A percentile compares a stretch with the other conserved stretches of the same genome.
Conservation (phyloP, 768 basidiomycete genomes). For the Melanogaster broomeanus region DNA sequence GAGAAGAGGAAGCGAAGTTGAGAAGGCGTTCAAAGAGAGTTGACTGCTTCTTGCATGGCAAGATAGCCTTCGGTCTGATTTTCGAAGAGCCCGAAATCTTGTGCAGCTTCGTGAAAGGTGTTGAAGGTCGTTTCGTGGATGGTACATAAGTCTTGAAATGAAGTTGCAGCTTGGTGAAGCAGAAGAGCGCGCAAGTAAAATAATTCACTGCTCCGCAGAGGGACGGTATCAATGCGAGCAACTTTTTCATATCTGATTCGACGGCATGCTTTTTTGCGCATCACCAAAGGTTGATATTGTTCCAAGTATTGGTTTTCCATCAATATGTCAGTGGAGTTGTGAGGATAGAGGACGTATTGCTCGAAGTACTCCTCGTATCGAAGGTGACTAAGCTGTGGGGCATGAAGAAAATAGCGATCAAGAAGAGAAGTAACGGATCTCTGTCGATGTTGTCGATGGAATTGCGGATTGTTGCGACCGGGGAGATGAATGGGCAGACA, state of each 20-base stretch:
- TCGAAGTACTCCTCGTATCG: neutral
- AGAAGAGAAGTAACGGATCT: conserved; percentile 12
- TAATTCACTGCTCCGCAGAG: conserved; percentile 32
- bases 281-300: neutral
- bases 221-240: neutral
- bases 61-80: conserved; percentile 26
- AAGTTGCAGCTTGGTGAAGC: conserved; percentile 7
- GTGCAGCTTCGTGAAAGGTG: conserved; percentile 28
- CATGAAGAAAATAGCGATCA: conserved; percentile 20
- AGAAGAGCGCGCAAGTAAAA: conserved; percentile 37
- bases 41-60: conserved; percentile 38
- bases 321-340: too few relatives aligned
- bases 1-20: conserved; percentile 42
- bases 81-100: conserved; percentile 21
- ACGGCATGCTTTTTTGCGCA: neutral
- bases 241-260: too few relatives aligned
- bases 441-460: conserved; percentile 5
- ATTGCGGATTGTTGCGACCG: conserved; percentile 17
- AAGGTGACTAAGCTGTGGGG: neutral
- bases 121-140: conserved; percentile 11
- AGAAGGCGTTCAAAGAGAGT: conserved; percentile 30
- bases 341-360: neutral
- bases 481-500: conserved; percentile 36
- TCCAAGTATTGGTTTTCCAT: neutral
- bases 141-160: conserved; percentile 25